Base-by-base conservation (phyloP, 2,329 filamentous ascomycete genomes). In the Huntiella bhutanensis region DNA sequence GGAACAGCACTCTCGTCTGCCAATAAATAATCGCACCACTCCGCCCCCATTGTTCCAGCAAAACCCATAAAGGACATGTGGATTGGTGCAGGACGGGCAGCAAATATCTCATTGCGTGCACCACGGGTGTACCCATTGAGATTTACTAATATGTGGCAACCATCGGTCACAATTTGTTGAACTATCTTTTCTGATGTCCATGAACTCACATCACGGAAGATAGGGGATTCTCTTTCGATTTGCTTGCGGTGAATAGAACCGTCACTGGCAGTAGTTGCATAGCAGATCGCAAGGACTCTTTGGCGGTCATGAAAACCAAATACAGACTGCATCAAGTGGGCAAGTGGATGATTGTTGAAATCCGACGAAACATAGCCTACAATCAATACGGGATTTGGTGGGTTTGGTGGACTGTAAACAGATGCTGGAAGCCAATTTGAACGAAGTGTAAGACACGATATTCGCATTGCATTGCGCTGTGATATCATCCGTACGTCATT, bases 41-140 rank as follows among this genome's bases (percentile, higher is more conserved):
- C 91, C 2, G 91, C 91, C 4, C 91, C 91, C 1, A 98, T 66
- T 0, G 88, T 95, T 7, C 91, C 91, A 0, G 91, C 91, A 58
- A 98, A 98, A 0, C 91, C 91, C 91, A 98, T 98, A 57, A 98
- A 98, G 0, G 91, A 94, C 91, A 98, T 98, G 54, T 98, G 91
- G 38, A 98, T 85, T 0, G 91, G 91, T 2, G 87, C 86, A 12
- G 91, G 85, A 19, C 92, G 77, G 16, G 91, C 91, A 16, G 91
- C 91, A 59, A 98, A 98, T 3, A 98, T 80, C 58, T 98, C 91
- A 55, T 98, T 98, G 17, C 87, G 77, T n/a, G 91, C 91, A 28
- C 91, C 91, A 46, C 91, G 74, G 0, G 91, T 98, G 60, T 98
- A 98, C 8, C 91, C 91, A 55, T 98, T 98, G n/a, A 98, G 70